Conservation (phyloP, 176 grass and related monocot genomes). For the Avena atlantica region DNA sequence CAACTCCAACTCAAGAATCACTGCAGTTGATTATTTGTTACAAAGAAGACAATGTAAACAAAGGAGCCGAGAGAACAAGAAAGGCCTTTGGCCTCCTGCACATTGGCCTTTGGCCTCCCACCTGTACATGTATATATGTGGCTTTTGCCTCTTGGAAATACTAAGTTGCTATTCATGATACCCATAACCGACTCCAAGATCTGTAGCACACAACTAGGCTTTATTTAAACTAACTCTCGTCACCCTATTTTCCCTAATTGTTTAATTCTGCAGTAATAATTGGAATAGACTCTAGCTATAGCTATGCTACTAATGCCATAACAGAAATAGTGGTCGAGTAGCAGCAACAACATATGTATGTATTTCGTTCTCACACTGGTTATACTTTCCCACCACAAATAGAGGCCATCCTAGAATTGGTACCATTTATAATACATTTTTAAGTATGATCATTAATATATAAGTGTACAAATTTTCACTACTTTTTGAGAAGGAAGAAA, state of each 20-base stretch:
- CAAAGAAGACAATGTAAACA: background rate
- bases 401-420: background rate
- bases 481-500: background rate
- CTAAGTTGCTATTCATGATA: no score
- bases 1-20: background rate
- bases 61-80: background rate
- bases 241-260: no score
- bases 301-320: no score
- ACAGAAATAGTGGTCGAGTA: constrained; percentile 14
- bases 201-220: no score
- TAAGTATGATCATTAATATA: background rate
- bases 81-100: background rate
- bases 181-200: no score
- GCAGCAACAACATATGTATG: constrained; percentile 16
- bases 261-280: no score
- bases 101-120: no score
- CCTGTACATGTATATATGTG: no score
- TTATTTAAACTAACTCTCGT: no score
- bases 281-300: no score
- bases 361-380: background rate
- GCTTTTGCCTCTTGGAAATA: no score
- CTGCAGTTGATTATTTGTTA: background rate
- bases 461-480: background rate
- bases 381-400: background rate
- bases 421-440: background rate